Conservation (phyloP, 257 asterid species). For the Fraxinus anomala region DNA sequence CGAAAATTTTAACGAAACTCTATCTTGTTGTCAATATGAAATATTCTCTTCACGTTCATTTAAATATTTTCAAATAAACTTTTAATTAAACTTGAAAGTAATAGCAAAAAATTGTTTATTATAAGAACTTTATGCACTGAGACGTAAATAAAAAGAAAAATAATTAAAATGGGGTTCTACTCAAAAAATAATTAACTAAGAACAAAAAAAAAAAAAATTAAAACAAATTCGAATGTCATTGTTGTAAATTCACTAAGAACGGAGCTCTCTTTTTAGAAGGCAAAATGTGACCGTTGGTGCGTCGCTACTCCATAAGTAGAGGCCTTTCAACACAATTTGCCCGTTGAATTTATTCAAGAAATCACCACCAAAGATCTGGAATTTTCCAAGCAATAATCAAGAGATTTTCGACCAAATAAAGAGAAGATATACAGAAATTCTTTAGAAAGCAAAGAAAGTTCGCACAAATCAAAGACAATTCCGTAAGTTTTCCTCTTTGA, state of each 20-base stretch:
- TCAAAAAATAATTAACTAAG: background rate
- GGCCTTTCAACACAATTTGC: background rate
- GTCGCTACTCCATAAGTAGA: background rate
- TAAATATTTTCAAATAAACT: too few species aligned
- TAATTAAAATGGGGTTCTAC: too few species aligned
- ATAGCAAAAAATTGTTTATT: too few species aligned
- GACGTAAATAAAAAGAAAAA: too few species aligned
- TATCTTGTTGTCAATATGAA: too few species aligned
- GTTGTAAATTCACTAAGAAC: constrained; percentile 28
- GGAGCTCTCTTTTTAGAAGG: constrained; percentile 11
- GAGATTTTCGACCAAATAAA: background rate
- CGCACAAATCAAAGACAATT: background rate
- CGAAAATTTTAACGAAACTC: too few species aligned
- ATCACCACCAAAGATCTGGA: background rate
- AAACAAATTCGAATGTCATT: constrained; percentile 19
- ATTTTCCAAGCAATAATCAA: background rate
- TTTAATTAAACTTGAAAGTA: too few species aligned
- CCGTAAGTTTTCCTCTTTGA: constrained; percentile 2
- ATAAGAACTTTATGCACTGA: too few species aligned
- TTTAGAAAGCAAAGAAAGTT: background rate
- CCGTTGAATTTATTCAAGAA: constrained; percentile 9
- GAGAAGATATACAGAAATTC: background rate
- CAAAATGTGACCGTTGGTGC: constrained; percentile 10
- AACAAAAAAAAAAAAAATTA: background rate
- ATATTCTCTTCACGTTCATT: too few species aligned